Conservation (phyloP, 805 yeast genomes). For the Candida xyloterini region DNA sequence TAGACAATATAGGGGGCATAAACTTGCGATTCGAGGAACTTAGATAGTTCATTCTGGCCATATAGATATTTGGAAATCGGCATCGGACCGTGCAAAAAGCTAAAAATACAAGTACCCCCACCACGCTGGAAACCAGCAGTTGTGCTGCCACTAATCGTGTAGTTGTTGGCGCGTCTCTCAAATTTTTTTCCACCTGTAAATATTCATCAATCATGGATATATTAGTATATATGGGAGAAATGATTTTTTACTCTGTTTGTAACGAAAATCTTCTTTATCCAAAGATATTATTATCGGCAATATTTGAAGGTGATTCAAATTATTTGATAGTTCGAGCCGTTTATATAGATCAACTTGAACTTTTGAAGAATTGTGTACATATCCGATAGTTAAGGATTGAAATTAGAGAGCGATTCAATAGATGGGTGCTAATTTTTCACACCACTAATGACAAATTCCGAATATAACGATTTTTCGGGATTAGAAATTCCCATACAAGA, state of each 20-base stretch:
- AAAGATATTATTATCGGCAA: conserved; percentile 2
- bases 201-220: conserved; percentile 18
- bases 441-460: conserved; percentile 6
- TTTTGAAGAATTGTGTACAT: background rate
- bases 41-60: conserved; percentile 64
- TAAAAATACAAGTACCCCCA: conserved; percentile 69
- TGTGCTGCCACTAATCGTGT: conserved; percentile 75
- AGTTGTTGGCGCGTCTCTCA: conserved; percentile 31
- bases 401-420: background rate
- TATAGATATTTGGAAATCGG: conserved; percentile 77
- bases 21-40: conserved; percentile 38
- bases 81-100: conserved; percentile 69
- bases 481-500: conserved; percentile 18
- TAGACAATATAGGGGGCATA: conserved; percentile 58
- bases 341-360: no score
- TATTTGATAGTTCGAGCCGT: no score
- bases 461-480: conserved; percentile 3
- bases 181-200: conserved; percentile 21
- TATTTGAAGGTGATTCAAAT: background rate
- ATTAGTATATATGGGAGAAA: background rate
- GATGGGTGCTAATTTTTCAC: background rate
- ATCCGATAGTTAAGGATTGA: background rate
- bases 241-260: background rate
- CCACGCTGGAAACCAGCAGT: conserved; percentile 58
- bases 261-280: conserved; percentile 4